phyloP scores from a whole-genome alignment of 2,329 filamentous ascomycete genomes.

The Tolypocladium album region DNA sequence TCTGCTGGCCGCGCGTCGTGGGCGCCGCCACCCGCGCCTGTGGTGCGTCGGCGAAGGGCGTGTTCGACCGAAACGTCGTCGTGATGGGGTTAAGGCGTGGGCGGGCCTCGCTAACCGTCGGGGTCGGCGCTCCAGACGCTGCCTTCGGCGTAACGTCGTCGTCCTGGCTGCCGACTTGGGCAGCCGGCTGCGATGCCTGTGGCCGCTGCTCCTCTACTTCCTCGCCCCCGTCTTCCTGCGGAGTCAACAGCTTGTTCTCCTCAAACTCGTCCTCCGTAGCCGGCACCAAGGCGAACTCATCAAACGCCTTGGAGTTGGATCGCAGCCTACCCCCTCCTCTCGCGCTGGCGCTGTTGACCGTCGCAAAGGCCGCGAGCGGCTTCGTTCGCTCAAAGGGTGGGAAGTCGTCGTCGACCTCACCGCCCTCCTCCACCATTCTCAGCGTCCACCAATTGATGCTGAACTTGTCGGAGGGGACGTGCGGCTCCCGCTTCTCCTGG shows the following conservation, averaged over 20 bases:
- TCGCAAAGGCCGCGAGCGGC: conserved; percentile 67
- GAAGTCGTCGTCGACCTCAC: conserved; percentile 78
- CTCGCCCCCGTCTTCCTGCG: conserved; percentile 52
- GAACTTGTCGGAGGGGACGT: conserved; percentile 51
- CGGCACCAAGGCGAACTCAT: conserved; percentile 72
- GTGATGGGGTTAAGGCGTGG: conserved; percentile 48
- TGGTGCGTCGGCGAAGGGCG: conserved; percentile 45
- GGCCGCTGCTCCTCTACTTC: conserved; percentile 24
- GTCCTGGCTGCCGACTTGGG: conserved; percentile 2
- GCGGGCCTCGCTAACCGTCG: conserved; percentile 17
- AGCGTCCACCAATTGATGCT: conserved; percentile 78
- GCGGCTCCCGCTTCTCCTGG: conserved; percentile 63
- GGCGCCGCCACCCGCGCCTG: conserved; percentile 31
- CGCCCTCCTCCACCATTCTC: conserved; percentile 75
- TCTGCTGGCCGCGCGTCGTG: conserved; percentile 51
- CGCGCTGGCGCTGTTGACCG: conserved; percentile 72
- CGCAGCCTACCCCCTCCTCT: conserved; percentile 46
- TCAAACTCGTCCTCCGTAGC: conserved; percentile 57
- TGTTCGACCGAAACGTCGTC: conserved; percentile 46
- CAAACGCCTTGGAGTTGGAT: conserved; percentile 65
- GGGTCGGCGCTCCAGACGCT: conserved; percentile 18
- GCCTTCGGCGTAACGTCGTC: conserved; percentile 9
- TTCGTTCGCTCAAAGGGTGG: conserved; percentile 66
- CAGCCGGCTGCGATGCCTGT: background rate
- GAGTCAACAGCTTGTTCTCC: conserved; percentile 59